Evolutionary conservation across 768 basidiomycete species (phyloP), one percentile per base, ranked within the genome.

Genomic region (Psilocybe subaeruginosa): DNA sequence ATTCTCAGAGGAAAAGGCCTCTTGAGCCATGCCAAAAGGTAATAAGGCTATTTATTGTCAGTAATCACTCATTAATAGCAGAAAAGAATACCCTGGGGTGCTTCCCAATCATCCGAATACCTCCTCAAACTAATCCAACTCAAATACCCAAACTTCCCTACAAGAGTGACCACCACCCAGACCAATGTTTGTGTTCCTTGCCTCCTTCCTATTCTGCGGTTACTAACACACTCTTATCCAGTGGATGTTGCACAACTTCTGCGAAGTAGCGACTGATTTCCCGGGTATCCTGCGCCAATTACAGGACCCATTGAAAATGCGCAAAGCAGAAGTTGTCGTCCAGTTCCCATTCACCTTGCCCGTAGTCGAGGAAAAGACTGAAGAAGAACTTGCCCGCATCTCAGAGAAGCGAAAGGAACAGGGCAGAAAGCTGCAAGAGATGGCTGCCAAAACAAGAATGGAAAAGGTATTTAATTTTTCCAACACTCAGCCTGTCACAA

Each of bases 111-210:
- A 0, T 87, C 93, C 0, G 97, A 99, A 58, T 92, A 97, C 69
- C 82, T 98, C 54, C 85, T 96, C 62, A 97, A 95, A 70, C 87
- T 97, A 19, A 88, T 96, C 45, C 96, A 98, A 70, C 84, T 99
- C 37, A 99, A 99, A 74, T 97, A 99, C 71, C 91, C 97, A 29
- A 90, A 82, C 49, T 99, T 99, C 72, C 92, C 94, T 4, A 91
- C 90, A 1, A 88, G 93, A 46, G 85, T 98, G 9, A 91, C 91
- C 0, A 70, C 84, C 14, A 70, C 79, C 0, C 97, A 98, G 68
- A 86, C 94, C 4, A 90, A 84, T 12, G 95, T 96, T 72, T 3
- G 62, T 56, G 51, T 35, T n/a, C 16, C 46, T 33, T 56, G 8
- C 30, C 59, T 7, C n/a, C 41, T 56, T 19, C 19, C 49, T 59